These are phyloP conservation scores for Psidium friedrichsthalianum DNA, from an alignment of 345 rosid genomes.

Conservation along the genomic window DNA sequence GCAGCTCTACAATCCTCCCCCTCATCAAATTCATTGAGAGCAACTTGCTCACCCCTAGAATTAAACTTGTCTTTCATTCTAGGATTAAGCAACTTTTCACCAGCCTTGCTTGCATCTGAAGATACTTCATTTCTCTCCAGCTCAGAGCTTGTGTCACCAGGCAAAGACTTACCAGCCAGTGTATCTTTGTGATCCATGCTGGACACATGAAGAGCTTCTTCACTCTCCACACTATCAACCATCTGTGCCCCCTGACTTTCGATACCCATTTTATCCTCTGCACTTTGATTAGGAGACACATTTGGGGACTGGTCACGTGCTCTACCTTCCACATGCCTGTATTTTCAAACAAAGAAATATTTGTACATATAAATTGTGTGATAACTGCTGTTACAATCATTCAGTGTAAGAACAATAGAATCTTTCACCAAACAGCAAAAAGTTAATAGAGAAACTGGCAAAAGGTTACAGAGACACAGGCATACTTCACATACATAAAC, in stretches of 20 bases:
- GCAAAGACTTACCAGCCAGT: slow-evolving; percentile 17
- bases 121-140: slow-evolving; percentile 30
- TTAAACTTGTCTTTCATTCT: slow-evolving; percentile 24
- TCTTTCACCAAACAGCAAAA: background rate
- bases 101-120: slow-evolving; percentile 6
- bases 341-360: background rate
- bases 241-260: slow-evolving; percentile 42
- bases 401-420: background rate
- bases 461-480: background rate
- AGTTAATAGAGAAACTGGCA: background rate
- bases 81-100: slow-evolving; percentile 11
- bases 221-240: slow-evolving; percentile 49
- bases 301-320: slow-evolving; percentile 30
- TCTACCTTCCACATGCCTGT: slow-evolving; percentile 24
- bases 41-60: slow-evolving; percentile 31
- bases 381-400: background rate
- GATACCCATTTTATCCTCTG: slow-evolving; percentile 23
- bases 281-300: slow-evolving; percentile 29
- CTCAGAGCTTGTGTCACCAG: slow-evolving; percentile 37
- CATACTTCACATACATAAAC: background rate
- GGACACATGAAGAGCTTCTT: slow-evolving; percentile 35
- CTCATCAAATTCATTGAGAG: slow-evolving; percentile 43
- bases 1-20: slow-evolving; percentile 68
- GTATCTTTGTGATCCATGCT: slow-evolving; percentile 53
- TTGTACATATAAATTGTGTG: background rate